phyloP scores from a whole-genome alignment of 805 yeast genomes.

The Wickerhamomyces chaumierensis region DNA sequence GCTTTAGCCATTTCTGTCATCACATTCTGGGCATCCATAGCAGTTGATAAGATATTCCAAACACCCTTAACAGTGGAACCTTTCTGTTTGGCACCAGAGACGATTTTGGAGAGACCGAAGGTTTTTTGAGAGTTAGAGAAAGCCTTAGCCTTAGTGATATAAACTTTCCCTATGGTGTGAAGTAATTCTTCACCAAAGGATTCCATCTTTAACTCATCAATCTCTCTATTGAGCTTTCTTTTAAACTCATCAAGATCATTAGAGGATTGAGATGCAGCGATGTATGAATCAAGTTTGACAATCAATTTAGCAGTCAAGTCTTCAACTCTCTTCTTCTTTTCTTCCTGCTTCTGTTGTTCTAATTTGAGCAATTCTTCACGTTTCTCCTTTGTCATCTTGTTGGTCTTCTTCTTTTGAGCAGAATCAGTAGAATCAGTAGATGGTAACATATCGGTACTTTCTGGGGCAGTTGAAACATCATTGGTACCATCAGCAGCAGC shows the following conservation, averaged over 20 bases:
- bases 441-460: not conserved
- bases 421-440: not conserved
- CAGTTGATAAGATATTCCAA: slow-evolving; percentile 57
- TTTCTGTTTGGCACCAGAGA: slow-evolving; percentile 61
- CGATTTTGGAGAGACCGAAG: slow-evolving; percentile 61
- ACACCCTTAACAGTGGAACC: slow-evolving; percentile 68
- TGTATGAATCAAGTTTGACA: slow-evolving; percentile 40
- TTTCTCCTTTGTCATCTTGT: slow-evolving; percentile 6
- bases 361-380: slow-evolving; percentile 35
- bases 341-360: slow-evolving; percentile 67
- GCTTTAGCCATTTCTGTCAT: slow-evolving; percentile 62
- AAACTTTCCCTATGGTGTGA: slow-evolving; percentile 64
- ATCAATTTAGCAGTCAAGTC: slow-evolving; percentile 48
- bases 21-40: slow-evolving; percentile 69
- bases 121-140: slow-evolving; percentile 54
- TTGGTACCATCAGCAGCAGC: too few relatives aligned
- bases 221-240: slow-evolving; percentile 64
- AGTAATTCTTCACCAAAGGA: slow-evolving; percentile 77
- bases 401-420: slow-evolving; percentile 13
- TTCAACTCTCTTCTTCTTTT: slow-evolving; percentile 54
- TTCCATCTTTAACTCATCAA: slow-evolving; percentile 71
- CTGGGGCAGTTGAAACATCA: too few relatives aligned
- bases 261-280: slow-evolving; percentile 51
- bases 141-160: slow-evolving; percentile 52
- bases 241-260: slow-evolving; percentile 56